Evolutionary conservation across 345 rosid species (phyloP).

Genomic region (Populus euphratica): DNA sequence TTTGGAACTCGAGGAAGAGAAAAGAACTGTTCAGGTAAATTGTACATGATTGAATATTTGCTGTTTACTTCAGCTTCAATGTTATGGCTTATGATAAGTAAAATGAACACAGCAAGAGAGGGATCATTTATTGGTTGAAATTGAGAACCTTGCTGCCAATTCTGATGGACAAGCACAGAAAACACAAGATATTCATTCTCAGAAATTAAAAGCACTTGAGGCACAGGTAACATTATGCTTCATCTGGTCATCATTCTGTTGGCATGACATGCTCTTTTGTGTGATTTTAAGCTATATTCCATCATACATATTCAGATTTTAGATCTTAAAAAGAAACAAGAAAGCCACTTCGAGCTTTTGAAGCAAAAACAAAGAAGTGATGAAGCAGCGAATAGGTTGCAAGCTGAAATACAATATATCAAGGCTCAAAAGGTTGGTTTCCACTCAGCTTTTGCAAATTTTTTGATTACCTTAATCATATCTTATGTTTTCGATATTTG

Average conservation of each 20-base stretch:
- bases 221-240: conserved; percentile 51
- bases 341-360: conserved; percentile 86
- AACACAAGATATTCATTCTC: conserved; percentile 74
- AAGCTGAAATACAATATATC: conserved; percentile 91
- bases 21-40: conserved; percentile 70
- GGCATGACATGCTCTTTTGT: not conserved
- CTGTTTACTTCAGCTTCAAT: conserved; percentile 9
- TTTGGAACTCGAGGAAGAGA: conserved; percentile 82
- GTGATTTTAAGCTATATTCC: conserved; percentile 9
- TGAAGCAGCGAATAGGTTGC: conserved; percentile 82
- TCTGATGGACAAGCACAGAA: conserved; percentile 69
- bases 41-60: conserved; percentile 11
- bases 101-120: conserved; percentile 72
- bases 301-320: conserved; percentile 43
- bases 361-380: conserved; percentile 96
- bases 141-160: conserved; percentile 70
- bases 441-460: not conserved
- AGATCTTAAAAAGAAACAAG: conserved; percentile 96
- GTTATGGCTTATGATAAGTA: conserved; percentile 1
- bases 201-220: conserved; percentile 78
- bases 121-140: conserved; percentile 72
- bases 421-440: conserved; percentile 80
- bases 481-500: too few species aligned
- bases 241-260: not conserved
- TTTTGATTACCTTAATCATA: not conserved